Evolutionary conservation across 2,329 filamentous ascomycete species (phyloP).

Genomic region (Fusarium avenaceum): DNA sequence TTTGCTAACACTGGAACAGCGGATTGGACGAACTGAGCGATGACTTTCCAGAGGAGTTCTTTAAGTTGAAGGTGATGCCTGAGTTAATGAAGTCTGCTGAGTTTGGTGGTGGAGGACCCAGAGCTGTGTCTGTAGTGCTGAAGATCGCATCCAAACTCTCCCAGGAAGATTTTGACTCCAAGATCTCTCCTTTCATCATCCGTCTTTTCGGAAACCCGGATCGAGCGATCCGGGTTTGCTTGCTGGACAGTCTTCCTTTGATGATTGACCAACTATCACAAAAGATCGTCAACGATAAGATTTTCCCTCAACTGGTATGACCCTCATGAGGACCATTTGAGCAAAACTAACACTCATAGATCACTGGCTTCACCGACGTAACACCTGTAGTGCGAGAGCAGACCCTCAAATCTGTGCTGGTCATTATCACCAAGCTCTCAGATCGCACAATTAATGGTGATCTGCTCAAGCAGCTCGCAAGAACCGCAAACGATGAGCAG

Average conservation of each 20-base stretch:
- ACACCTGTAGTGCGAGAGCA: slow-evolving; percentile 94
- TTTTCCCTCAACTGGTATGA: slow-evolving; percentile 90
- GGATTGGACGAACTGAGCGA: slow-evolving; percentile 89
- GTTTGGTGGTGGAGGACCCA: slow-evolving; percentile 94
- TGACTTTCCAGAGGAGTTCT: slow-evolving; percentile 97
- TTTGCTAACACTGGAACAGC: slow-evolving; percentile 57
- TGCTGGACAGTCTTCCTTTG: slow-evolving; percentile 86
- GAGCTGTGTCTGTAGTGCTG: slow-evolving; percentile 88
- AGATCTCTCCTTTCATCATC: slow-evolving; percentile 87
- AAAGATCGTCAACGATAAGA: slow-evolving; percentile 93
- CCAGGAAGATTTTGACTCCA: slow-evolving; percentile 88
- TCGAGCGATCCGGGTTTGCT: slow-evolving; percentile 88
- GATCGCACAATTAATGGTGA: slow-evolving; percentile 96
- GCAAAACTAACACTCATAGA: slow-evolving; percentile 61
- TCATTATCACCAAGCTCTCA: slow-evolving; percentile 88
- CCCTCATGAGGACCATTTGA: neutral
- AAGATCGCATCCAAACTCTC: slow-evolving; percentile 91
- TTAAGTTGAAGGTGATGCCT: slow-evolving; percentile 95
- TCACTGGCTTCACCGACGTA: slow-evolving; percentile 93
- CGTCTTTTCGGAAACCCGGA: slow-evolving; percentile 92
- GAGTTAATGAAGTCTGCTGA: slow-evolving; percentile 99
- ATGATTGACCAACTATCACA: slow-evolving; percentile 94
- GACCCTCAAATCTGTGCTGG: slow-evolving; percentile 92
- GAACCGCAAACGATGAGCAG: slow-evolving; percentile 97
- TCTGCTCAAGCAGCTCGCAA: slow-evolving; percentile 88